A percentile compares a stretch with the other conserved stretches of the same genome.
These are phyloP conservation scores for Gastrolobium bilobum DNA, from an alignment of 306 rosid species.

Conservation along the genomic window DNA sequence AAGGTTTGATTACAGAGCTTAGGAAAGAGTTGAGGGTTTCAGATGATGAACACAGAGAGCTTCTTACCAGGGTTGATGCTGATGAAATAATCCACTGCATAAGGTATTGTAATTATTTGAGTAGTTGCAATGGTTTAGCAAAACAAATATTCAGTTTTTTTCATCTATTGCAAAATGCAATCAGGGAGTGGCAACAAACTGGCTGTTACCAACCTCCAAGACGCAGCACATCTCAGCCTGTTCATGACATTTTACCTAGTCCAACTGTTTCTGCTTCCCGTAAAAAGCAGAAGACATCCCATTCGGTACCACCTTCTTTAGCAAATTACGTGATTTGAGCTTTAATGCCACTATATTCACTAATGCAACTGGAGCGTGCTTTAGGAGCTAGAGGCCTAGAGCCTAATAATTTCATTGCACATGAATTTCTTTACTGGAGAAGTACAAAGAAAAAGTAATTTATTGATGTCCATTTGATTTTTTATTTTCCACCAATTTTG, in stretches of 20 bases:
- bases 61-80: conserved; percentile 82
- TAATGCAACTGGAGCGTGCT: conserved; percentile 47
- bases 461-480: conserved; percentile 16
- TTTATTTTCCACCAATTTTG: conserved; percentile 42
- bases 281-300: conserved; percentile 88
- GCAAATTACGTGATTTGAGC: conserved; percentile 42
- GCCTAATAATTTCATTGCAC: not conserved
- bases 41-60: conserved; percentile 94
- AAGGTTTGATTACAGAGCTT: conserved; percentile 95
- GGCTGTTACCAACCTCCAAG: conserved; percentile 82
- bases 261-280: conserved; percentile 85
- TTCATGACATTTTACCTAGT: conserved; percentile 74
- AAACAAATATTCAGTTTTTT: conserved; percentile 13
- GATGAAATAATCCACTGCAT: conserved; percentile 85
- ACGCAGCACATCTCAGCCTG: conserved; percentile 71
- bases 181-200: conserved; percentile 92
- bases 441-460: conserved; percentile 27
- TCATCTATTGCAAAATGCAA: conserved; percentile 38
- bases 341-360: conserved; percentile 32
- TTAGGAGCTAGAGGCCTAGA: conserved; percentile 32
- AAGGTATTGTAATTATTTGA: conserved; percentile 62
- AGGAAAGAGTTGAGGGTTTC: conserved; percentile 99
- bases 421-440: conserved; percentile 24
- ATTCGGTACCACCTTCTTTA: conserved; percentile 63
- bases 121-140: conserved; percentile 11